Evolutionary conservation across 2,329 filamentous ascomycete genomes (phyloP), one percentile per base, ranked within the genome.

Genomic region (Penicillium sp.): DNA sequence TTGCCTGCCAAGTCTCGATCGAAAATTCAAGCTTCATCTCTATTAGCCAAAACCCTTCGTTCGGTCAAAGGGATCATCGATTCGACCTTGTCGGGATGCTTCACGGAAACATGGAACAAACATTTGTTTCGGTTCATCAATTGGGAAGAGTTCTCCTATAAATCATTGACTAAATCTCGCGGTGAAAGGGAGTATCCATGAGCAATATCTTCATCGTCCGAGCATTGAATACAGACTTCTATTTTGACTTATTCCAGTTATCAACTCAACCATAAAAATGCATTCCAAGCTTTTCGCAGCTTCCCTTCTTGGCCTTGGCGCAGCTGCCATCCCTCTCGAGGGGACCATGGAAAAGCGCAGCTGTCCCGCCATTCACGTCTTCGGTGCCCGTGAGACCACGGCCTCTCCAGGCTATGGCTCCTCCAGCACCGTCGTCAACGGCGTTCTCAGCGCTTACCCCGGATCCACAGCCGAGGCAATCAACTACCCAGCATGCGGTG

Each of bases 401-500:
- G 82, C 69, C 8, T 60, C 80, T 1, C 65, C 77, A 7, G 85
- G 85, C 1, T 87, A 83, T 64, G 85, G 85, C 9, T 84, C 45
- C 75, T 82, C 70, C 2, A 76, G 77, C 24, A 79, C 79, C 0
- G 78, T 87, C 13, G 82, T 88, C 22, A 80, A 86, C 65, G 74
- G 80, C 59, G 79, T 87, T 44, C 73, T 81, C 2, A 73, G 71
- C 35, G 79, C 82, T 3, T 82, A 85, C 65, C 68, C 83, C 0
- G 85, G 84, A 0, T 75, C 84, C 0, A 86, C 84, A 0, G 76
- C 84, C 1, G 85, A 86, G 64, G 82, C 85, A 19, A 86, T 88
- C 64, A 71, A 62, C 42, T 87, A 88, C 68, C 85, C 89, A 40
- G 88, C 88, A 1, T 89, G 86, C 45, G 88, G 88, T 60, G 88